phyloP scores from a whole-genome alignment of 371 early-diverging fungal species.

The Circinella minor region DNA sequence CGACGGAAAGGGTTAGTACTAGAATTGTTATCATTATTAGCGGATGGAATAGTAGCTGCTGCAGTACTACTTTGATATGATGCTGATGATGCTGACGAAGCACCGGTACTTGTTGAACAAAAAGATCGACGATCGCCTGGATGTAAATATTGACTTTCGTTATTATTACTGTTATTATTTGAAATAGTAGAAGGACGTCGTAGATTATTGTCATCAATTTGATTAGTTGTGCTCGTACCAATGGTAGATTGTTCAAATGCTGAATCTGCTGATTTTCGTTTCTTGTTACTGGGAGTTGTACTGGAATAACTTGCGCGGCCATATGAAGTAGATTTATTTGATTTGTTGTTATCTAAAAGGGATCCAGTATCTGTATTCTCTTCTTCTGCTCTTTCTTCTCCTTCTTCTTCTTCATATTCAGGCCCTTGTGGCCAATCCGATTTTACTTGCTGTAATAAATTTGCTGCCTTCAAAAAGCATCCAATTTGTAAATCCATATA shows the following conservation, averaged over 20 bases:
- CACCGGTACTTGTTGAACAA: neutral
- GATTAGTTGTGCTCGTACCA: neutral
- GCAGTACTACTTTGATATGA: neutral
- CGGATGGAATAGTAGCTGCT: neutral
- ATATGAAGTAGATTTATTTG: neutral
- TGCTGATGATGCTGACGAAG: neutral
- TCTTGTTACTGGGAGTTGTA: neutral
- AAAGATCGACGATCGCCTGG: neutral
- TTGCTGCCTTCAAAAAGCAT: constrained; percentile 51
- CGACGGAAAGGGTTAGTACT: neutral
- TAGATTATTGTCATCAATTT: neutral
- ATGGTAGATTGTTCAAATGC: constrained; percentile 15
- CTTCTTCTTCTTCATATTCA: constrained; percentile 10
- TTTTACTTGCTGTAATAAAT: constrained; percentile 34
- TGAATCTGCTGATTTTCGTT: constrained; percentile 7
- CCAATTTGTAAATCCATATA: constrained; percentile 61
- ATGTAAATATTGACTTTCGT: neutral
- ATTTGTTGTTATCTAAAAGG: neutral
- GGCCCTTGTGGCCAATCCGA: constrained; percentile 15
- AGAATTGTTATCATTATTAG: neutral
- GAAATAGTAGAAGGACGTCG: constrained; percentile 1
- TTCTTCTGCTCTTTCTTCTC: neutral
- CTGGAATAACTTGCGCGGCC: neutral
- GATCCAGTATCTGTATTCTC: neutral
- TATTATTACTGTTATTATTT: neutral